Evolutionary conservation across 768 basidiomycete species (phyloP), one percentile per base, ranked within the genome.

Genomic region (Suillus luteus): DNA sequence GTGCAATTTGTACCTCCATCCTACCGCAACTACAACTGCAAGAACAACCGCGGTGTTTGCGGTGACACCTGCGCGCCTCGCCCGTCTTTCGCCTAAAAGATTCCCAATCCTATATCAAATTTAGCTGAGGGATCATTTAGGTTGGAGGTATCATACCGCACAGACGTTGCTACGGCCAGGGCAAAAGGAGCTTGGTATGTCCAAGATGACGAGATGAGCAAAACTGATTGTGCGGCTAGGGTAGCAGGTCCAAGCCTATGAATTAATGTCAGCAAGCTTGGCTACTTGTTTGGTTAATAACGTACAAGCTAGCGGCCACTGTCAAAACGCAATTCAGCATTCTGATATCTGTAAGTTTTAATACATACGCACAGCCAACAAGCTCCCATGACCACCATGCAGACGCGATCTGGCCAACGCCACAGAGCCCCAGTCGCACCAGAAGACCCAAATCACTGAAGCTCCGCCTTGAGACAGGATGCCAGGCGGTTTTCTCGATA

Each of bases 321-420:
- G 40, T 12, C 8, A 27, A 58, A 37, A 24, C 15, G 27, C 64
- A 55, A 64, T 57, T 52, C 17, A 60, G 46, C 15, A 58, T 52
- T 9, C 44, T 33, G 6, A 33, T 17, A 40, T 5, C 9, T 11
- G 19, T 15, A 15, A 17, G 55, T 22, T 54, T 19, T 41, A 17
- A 1, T 24, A 40, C 22, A n/a, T 10, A 68, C 74, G 69, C 62
- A 75, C 74, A 77, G 33, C 88, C 89, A 37, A 92, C 76, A 7
- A 94, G 82, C 76, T 97, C 95, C 96, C 96, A 96, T 46, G 91
- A 89, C 95, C 96, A 98, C 96, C 96, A 99, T 75, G 97, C 96
- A 4, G 87, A 87, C 1, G 92, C 93, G 4, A 86, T 89, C 74
- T 94, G 93, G 0, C 87, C 85, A 31, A 93, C 87, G 11, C 96